These are phyloP conservation scores for Candida tropicalis DNA, from an alignment of 1,139 yeast species.

Conservation along the genomic window DNA sequence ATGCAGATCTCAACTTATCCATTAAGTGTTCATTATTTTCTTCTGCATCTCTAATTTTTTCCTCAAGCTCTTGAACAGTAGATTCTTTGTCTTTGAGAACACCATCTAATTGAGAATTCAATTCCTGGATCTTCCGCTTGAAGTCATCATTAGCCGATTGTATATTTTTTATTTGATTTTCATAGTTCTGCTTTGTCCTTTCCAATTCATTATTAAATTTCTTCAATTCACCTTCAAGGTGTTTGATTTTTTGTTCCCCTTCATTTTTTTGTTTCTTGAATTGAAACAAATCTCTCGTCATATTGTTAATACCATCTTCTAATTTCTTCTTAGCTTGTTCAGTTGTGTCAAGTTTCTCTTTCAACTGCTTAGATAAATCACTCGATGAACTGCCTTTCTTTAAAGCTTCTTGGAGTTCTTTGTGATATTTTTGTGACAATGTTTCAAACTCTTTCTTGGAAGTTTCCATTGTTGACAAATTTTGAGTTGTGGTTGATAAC, in stretches of 20 bases:
- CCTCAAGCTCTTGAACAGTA: slow-evolving; percentile 24
- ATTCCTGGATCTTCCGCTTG: slow-evolving; percentile 25
- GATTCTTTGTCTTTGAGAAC: slow-evolving; percentile 18
- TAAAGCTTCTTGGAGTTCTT: slow-evolving; percentile 33
- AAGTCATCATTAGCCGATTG: slow-evolving; percentile 26
- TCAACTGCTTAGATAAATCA: slow-evolving; percentile 29
- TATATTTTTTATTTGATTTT: slow-evolving; percentile 23
- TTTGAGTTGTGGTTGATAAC: slow-evolving; percentile 39
- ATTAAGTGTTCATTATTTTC: slow-evolving; percentile 40
- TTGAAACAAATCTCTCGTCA: slow-evolving; percentile 80
- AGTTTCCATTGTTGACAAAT: slow-evolving; percentile 32
- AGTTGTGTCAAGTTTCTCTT: slow-evolving; percentile 28
- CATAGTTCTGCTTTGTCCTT: slow-evolving; percentile 24
- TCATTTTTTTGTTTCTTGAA: slow-evolving; percentile 63
- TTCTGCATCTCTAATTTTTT: slow-evolving; percentile 32
- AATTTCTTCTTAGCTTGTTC: slow-evolving; percentile 63
- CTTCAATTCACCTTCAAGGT: slow-evolving; percentile 43
- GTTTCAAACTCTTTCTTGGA: slow-evolving; percentile 36
- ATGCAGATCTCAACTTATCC: slow-evolving; percentile 51
- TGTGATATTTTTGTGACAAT: slow-evolving; percentile 28
- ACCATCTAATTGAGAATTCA: slow-evolving; percentile 21
- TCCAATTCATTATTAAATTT: slow-evolving; percentile 23
- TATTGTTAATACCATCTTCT: slow-evolving; percentile 86
- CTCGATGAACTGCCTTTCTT: slow-evolving; percentile 25
- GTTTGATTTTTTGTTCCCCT: slow-evolving; percentile 45